Evolutionary conservation across 345 rosid genomes (phyloP), one percentile per base, ranked within the genome.

Genomic region (Populus ilicifolia): DNA sequence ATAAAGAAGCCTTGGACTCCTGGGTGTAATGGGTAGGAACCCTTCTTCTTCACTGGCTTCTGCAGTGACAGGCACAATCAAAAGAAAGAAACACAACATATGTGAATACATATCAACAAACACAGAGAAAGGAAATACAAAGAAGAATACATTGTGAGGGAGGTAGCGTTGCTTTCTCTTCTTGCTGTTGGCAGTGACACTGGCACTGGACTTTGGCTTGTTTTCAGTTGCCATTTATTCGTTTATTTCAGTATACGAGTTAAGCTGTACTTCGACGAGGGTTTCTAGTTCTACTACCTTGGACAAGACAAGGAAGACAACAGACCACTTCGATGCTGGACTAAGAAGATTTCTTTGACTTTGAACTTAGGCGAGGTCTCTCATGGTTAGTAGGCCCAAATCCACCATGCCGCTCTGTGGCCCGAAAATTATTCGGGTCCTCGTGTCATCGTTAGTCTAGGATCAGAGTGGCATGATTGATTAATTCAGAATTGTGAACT

Each of bases 1-100:
- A 94, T 89, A 81, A 94, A 90, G 86, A 93, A 95, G 48, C 98
- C 99, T 81, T 89, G 89, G 2, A 95, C 90, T 10, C 99, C 99
- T 3, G 98, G 93, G 75, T 81, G 90, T 43, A 93, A 75, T 30
- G 98, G 99, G 80, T 93, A 95, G 10, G 94, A 74, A 0, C 96
- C 98, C 85, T 89, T 93, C 92, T 90, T 93, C 88, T 85, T 93
- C 78, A 86, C 98, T 35, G 97, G 86, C 77, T 80, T 93, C 97
- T 94, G 87, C 80, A 80, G 35, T 4, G 46, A 76, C 61, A 46
- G 9, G 2, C 8, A 35, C 17, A 64, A 72, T 20, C 69, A 61
- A 39, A 30, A 11, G 11, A 38, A 43, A 21, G 13, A 20, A 41
- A 30, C 59, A 9, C 16, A 48, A 13, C 62, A 30, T 4, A 1